Evolutionary conservation across 1,284 basidiomycete species (phyloP), one percentile per base, ranked within the genome.

Genomic region (Cystobasidium sp.): DNA sequence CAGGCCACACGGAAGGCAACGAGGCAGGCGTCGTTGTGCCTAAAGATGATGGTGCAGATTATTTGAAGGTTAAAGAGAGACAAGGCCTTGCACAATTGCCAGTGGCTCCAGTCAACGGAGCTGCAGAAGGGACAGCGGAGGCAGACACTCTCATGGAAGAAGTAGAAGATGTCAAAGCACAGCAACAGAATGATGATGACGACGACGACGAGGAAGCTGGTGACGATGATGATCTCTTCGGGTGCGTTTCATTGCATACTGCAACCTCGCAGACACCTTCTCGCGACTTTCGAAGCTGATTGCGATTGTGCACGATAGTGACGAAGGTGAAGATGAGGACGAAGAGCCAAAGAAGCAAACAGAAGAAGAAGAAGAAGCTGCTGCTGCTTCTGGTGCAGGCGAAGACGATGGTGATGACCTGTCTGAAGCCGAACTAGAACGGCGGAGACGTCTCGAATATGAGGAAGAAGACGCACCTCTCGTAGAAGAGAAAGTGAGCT

Each of bases 391-490:
- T 18, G 46, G 20, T 22, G 20, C 37, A 10, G 70, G 18, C 49
- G 58, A 76, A 49, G 88, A 86, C 62, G 88, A 87, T 6, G 90
- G 91, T 72, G 31, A 31, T 31, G 87, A 87, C 43, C 81, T 91
- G n/a, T 86, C 89, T 10, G 87, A 88, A 18, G 85, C 87, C 10
- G 90, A 93, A 81, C 85, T 88, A 70, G 87, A 88, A 76, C 86
- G 86, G 56, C 85, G 91, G 75, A 86, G 87, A 76, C 87, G 87
- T 1, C 82, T 93, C 78, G 92, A 94, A 82, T 94, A 94, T 80
- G 88, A 86, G 77, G 92, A 94, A 81, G 90, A 91, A 46, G 90
- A 87, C 1, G 84, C 83, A 31, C 87, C 87, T 70, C 84, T 86
- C 37, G 83, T 86, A 7, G 82, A 86, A 7, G 86, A 75, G 68